Percentiles rank a stretch among this genome's conserved stretches.
Conservation (phyloP, 495 filamentous ascomycete species). For the Cryomyces minteri region DNA sequence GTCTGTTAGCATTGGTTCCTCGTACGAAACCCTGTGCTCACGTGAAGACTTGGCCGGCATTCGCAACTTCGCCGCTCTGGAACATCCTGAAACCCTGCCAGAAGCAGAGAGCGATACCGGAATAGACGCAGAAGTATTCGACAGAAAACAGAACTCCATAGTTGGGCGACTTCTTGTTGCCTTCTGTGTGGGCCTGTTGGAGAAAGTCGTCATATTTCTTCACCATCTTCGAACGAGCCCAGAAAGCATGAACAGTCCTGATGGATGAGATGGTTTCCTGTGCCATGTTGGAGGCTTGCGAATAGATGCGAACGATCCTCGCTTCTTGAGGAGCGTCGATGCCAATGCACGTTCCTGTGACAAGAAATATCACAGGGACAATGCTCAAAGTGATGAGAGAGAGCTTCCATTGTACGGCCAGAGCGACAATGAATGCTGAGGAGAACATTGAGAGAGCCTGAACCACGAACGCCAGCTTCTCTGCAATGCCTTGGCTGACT, state of each 20-base stretch:
- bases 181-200: constrained; percentile 8
- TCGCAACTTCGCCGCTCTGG: constrained; percentile 9
- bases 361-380: constrained; percentile 12
- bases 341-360: constrained; percentile 7
- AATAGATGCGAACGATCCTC: constrained; percentile 8
- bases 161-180: constrained; percentile 11
- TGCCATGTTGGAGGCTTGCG: constrained; percentile 10
- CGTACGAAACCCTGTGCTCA: not conserved
- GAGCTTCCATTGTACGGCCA: constrained; percentile 6
- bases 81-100: constrained; percentile 17
- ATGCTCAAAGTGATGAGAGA: constrained; percentile 10
- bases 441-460: constrained; percentile 3
- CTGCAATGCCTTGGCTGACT: constrained; percentile 4
- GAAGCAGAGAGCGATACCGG: constrained; percentile 12
- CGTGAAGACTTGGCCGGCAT: constrained; percentile 14
- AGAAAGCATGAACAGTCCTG: constrained; percentile 14
- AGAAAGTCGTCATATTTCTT: constrained; percentile 9
- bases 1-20: not conserved
- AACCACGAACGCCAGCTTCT: constrained; percentile 2
- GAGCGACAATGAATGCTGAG: constrained; percentile 2
- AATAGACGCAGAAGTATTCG: constrained; percentile 14
- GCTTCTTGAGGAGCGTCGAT: constrained; percentile 11
- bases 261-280: constrained; percentile 15
- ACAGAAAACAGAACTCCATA: constrained; percentile 12
- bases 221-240: constrained; percentile 7